Percentiles rank a stretch among this genome's conserved stretches.
Evolutionary conservation across 208 protist genomes (phyloP).

Genomic region (Wallacemonas rigidus): DNA sequence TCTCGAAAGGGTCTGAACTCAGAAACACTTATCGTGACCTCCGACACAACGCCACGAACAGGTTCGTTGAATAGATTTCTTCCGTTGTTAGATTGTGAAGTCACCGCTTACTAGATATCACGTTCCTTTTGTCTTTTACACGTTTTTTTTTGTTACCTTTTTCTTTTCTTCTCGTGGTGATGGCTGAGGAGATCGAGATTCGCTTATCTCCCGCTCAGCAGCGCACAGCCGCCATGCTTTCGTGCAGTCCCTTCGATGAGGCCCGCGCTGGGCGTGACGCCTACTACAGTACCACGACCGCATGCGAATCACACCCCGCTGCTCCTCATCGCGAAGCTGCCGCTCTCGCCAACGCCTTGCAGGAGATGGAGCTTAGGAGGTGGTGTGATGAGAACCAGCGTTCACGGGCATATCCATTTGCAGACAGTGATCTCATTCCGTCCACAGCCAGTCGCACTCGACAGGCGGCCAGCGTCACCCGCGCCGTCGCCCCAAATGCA

Average conservation of each 20-base stretch:
- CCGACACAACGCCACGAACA: too few species aligned
- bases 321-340: not conserved
- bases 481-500: not conserved
- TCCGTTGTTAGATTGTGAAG: too few species aligned
- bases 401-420: too few species aligned
- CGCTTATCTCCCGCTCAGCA: not conserved
- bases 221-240: not conserved
- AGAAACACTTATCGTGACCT: too few species aligned
- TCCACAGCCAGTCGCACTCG: not conserved
- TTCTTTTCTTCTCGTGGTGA: not conserved
- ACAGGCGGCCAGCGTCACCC: slow-evolving; percentile 13
- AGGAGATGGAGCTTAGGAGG: slow-evolving; percentile 6
- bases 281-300: slow-evolving; percentile 1
- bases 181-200: slow-evolving; percentile 5
- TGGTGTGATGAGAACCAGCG: not conserved
- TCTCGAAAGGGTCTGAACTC: too few species aligned
- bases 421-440: not conserved
- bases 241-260: slow-evolving; percentile 9
- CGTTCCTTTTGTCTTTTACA: not conserved
- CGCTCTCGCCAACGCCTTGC: not conserved
- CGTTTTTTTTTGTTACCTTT: not conserved
- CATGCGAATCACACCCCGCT: not conserved
- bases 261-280: not conserved
- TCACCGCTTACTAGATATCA: too few species aligned
- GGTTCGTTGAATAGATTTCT: too few species aligned